A percentile compares a stretch with the other conserved stretches of the same genome.
These are phyloP conservation scores for Vigna trinervia DNA, from an alignment of 306 rosid genomes.

Conservation along the genomic window DNA sequence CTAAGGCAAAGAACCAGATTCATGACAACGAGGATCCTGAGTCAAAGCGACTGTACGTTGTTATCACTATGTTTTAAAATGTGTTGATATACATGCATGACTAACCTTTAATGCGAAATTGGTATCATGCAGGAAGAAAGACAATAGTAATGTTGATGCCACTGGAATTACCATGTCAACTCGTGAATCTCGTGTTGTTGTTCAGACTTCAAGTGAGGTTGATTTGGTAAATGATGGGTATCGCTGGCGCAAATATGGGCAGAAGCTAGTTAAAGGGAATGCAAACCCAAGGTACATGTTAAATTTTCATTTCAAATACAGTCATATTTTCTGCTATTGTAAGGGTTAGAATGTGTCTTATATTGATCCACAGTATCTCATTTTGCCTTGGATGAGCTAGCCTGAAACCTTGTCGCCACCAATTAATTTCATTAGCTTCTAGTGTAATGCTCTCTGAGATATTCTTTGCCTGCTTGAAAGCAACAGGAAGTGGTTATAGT, in stretches of 20 bases:
- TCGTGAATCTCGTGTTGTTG: conserved; percentile 65
- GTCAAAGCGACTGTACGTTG: conserved; percentile 78
- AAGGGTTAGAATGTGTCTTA: conserved; percentile 14
- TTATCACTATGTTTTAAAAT: conserved; percentile 33
- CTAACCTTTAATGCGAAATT: conserved; percentile 40
- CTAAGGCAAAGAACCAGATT: conserved; percentile 48
- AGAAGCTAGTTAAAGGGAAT: conserved; percentile 87
- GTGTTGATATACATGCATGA: conserved; percentile 35
- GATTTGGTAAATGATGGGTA: conserved; percentile 87
- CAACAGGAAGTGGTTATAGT: not conserved
- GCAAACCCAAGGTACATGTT: conserved; percentile 75
- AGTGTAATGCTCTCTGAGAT: conserved; percentile 13
- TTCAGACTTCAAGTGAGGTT: conserved; percentile 78
- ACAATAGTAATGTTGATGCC: conserved; percentile 49
- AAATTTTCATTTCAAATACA: conserved; percentile 40
- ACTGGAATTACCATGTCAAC: conserved; percentile 53
- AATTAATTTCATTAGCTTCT: conserved; percentile 30
- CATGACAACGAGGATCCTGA: conserved; percentile 57
- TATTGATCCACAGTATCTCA: not conserved
- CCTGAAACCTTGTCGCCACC: conserved; percentile 20
- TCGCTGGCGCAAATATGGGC: conserved; percentile 98
- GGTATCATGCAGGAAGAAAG: conserved; percentile 68
- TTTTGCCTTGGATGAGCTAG: conserved; percentile 15
- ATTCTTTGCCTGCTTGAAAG: conserved; percentile 18
- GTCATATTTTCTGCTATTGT: conserved; percentile 10